A percentile compares a stretch with the other conserved stretches of the same genome.
These are phyloP conservation scores for Alternaria gansuensis DNA, from an alignment of 2,329 filamentous ascomycete genomes.

Conservation along the genomic window DNA sequence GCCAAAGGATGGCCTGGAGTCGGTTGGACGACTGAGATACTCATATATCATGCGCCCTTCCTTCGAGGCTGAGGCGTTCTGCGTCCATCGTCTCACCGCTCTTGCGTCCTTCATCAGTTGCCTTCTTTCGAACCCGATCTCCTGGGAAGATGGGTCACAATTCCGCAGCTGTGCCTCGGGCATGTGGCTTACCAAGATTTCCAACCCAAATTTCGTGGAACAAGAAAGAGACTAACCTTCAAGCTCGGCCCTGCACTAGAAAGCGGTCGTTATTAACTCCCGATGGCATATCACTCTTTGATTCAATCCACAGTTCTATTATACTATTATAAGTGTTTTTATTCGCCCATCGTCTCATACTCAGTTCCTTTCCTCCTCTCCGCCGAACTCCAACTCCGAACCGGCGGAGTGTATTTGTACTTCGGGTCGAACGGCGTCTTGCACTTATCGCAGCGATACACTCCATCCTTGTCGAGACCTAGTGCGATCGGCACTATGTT, in stretches of 20 bases:
- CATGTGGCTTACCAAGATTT: no score
- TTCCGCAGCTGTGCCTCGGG: no score
- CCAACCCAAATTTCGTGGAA: no score
- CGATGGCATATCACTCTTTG: no score
- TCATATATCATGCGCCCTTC: not conserved
- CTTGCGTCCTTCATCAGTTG: constrained; percentile 1
- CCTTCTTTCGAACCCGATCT: not conserved
- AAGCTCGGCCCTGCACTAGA: no score
- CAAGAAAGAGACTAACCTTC: no score
- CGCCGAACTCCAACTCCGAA: constrained; percentile 5
- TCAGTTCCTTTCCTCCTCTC: constrained; percentile 5
- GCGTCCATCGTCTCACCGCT: not conserved
- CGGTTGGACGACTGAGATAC: no score
- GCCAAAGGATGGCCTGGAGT: no score
- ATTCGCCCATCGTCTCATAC: not conserved
- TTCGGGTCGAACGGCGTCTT: constrained; percentile 3
- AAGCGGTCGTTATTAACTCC: no score
- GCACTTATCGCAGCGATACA: constrained; percentile 5
- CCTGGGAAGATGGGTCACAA: no score
- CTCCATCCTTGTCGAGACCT: not conserved
- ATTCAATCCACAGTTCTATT: no score
- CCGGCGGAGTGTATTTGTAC: constrained; percentile 6
- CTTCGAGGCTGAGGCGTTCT: not conserved
- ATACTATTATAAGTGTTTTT: no score
- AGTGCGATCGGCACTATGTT: constrained; percentile 5